These are phyloP conservation scores for Pharnaceum exiguum DNA, from an alignment of 148 eudicot species.

Conservation along the genomic window DNA sequence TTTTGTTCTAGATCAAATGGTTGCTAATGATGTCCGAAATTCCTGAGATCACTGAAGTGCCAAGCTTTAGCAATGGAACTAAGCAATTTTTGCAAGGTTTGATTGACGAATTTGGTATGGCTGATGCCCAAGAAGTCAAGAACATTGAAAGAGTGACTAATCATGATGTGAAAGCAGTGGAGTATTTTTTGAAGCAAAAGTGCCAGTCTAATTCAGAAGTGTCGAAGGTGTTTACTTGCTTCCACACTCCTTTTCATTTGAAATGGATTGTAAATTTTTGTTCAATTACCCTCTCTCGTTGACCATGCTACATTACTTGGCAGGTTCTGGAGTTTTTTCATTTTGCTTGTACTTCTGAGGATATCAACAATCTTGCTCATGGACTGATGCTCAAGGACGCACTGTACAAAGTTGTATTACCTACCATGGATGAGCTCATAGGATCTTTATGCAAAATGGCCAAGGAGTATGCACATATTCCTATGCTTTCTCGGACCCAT, in stretches of 20 bases:
- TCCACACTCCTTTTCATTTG: background rate
- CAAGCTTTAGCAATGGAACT: constrained; percentile 62
- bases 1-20: constrained; percentile 66
- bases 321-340: constrained; percentile 96
- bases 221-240: constrained; percentile 46
- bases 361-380: constrained; percentile 94
- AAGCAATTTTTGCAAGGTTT: constrained; percentile 46
- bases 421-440: constrained; percentile 69
- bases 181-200: constrained; percentile 81
- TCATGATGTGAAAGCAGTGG: constrained; percentile 97
- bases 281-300: background rate
- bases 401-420: constrained; percentile 40
- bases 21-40: constrained; percentile 72
- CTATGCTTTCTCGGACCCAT: constrained; percentile 98
- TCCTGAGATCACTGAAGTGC: constrained; percentile 73
- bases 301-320: background rate
- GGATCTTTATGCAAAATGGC: constrained; percentile 55
- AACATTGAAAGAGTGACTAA: constrained; percentile 84
- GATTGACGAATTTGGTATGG: constrained; percentile 54
- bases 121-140: constrained; percentile 82
- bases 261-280: too few relatives aligned
- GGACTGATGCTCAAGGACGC: constrained; percentile 88
- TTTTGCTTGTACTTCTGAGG: constrained; percentile 97
- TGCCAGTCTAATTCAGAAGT: constrained; percentile 74
- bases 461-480: constrained; percentile 49